Percentiles rank a stretch among this genome's conserved stretches.
Evolutionary conservation across 2,329 filamentous ascomycete species (phyloP).

Genomic region (Talaromyces sp.): DNA sequence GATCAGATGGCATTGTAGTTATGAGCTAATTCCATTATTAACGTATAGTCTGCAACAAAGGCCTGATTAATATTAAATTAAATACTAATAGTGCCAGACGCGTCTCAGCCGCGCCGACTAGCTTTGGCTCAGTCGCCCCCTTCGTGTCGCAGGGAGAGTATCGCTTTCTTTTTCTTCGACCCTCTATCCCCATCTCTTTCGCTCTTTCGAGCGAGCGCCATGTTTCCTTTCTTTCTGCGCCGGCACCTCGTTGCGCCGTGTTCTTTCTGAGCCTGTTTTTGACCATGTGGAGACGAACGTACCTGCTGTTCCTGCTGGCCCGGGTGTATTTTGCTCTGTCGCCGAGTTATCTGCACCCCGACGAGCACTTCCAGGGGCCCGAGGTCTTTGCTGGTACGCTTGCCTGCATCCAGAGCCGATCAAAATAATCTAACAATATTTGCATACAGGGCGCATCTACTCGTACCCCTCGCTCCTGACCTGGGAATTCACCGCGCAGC

Average conservation of each 20-base stretch:
- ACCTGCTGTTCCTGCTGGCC: conserved; percentile 76
- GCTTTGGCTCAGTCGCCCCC: not conserved
- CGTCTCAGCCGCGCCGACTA: not conserved
- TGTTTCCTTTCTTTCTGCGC: not conserved
- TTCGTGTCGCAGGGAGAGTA: not conserved
- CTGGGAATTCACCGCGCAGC: conserved; percentile 89
- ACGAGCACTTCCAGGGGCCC: conserved; percentile 98
- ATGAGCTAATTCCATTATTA: too few relatives aligned
- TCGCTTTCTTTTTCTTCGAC: not conserved
- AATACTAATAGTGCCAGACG: not conserved
- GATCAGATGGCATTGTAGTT: not conserved
- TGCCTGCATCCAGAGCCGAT: too few relatives aligned
- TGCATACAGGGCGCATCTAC: conserved; percentile 74
- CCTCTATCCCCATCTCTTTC: not conserved
- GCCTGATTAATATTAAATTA: not conserved
- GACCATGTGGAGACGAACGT: conserved; percentile 83
- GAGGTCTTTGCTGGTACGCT: conserved; percentile 88
- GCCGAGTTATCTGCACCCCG: conserved; percentile 94
- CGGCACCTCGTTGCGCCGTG: not conserved
- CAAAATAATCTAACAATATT: not conserved
- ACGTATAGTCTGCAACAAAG: not conserved
- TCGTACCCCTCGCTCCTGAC: conserved; percentile 83
- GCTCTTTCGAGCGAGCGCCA: not conserved
- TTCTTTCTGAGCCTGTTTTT: not conserved
- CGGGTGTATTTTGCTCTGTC: conserved; percentile 91